A percentile compares a stretch with the other conserved stretches of the same genome.
phyloP scores from a whole-genome alignment of 73 alveolate species.

The Tetrahymena malaccensis region DNA sequence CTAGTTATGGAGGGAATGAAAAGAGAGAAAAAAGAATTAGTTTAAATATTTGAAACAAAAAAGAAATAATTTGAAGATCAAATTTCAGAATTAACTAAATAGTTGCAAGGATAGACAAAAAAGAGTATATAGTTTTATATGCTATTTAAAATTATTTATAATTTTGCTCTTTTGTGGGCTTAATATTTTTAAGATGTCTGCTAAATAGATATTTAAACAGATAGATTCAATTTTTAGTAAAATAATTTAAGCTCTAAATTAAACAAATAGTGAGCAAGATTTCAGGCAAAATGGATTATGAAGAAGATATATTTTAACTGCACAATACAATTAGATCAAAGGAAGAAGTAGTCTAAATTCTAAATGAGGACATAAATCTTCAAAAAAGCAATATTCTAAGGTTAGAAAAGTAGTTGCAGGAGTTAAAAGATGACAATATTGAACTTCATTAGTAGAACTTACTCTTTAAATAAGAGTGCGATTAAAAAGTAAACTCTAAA shows the following conservation, averaged over 20 bases:
- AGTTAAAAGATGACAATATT: neutral
- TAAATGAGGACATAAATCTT: neutral
- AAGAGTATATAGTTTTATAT: neutral
- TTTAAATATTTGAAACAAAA: neutral
- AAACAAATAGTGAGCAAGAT: neutral
- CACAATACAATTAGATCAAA: neutral
- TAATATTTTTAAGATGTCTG: neutral
- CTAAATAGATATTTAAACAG: too few species aligned
- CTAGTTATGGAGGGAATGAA: neutral
- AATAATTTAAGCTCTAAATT: neutral
- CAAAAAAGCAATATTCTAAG: neutral
- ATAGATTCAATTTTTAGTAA: neutral
- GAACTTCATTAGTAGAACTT: neutral
- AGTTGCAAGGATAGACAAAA: neutral
- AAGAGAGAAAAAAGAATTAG: neutral
- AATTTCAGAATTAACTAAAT: neutral
- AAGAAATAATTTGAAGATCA: neutral
- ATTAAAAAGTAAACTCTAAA: neutral
- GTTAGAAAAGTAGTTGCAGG: neutral
- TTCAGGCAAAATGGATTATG: neutral
- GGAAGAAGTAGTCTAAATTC: neutral
- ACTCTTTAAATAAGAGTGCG: neutral
- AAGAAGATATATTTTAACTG: neutral
- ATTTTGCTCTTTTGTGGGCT: neutral
- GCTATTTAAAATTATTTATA: too few species aligned